Evolutionary conservation across 179 eudicot genomes (phyloP).

Genomic region (Heliamphora pulchella): DNA sequence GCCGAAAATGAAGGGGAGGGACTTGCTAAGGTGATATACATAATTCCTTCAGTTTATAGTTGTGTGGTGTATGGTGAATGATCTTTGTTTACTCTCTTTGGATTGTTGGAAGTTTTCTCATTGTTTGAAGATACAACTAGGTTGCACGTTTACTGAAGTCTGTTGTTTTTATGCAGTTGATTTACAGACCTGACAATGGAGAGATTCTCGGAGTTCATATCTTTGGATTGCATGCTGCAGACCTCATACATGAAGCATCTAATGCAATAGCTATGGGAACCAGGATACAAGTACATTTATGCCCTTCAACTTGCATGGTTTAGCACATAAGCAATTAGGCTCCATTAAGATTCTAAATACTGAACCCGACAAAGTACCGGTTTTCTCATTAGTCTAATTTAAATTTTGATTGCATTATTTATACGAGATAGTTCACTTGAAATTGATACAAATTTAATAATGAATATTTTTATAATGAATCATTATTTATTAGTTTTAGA

Average conservation of each 20-base stretch:
- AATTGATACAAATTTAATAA: too few species aligned
- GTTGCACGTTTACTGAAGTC: background rate
- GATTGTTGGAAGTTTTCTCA: background rate
- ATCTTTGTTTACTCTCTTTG: background rate
- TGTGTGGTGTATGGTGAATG: background rate
- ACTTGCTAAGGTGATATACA: slow-evolving; percentile 70
- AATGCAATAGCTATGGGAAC: slow-evolving; percentile 96
- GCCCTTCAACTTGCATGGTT: slow-evolving; percentile 12
- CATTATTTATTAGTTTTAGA: too few species aligned
- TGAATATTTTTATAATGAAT: too few species aligned
- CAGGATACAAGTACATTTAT: slow-evolving; percentile 55
- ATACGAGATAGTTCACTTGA: too few species aligned
- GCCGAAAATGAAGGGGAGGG: slow-evolving; percentile 99
- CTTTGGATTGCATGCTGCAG: slow-evolving; percentile 96
- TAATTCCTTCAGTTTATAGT: background rate
- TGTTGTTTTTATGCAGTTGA: slow-evolving; percentile 52
- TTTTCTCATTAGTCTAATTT: too few species aligned
- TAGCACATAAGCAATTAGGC: background rate
- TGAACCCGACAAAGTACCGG: too few species aligned
- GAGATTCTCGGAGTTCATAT: slow-evolving; percentile 99
- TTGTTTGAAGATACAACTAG: background rate
- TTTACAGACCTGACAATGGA: slow-evolving; percentile 97
- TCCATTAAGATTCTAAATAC: too few species aligned
- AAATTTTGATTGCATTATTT: too few species aligned
- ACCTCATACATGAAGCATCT: slow-evolving; percentile 97